Conservation (phyloP, 148 eudicot genomes). For the Nyssa sinensis region DNA sequence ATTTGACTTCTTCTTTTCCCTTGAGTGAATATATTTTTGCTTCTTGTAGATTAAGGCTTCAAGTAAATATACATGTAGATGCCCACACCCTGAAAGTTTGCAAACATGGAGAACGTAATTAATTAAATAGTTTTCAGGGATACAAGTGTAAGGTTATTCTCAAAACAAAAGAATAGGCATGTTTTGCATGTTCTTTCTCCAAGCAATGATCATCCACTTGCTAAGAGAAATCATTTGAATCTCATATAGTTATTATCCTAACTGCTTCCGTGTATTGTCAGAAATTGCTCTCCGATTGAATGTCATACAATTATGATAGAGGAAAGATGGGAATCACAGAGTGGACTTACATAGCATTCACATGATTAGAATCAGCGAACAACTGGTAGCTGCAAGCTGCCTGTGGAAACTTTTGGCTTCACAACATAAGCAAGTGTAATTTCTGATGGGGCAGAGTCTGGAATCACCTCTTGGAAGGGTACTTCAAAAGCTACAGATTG, state of each 20-base stretch:
- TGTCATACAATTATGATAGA: neutral
- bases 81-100: too few species aligned
- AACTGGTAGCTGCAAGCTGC: constrained; percentile 40
- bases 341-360: neutral
- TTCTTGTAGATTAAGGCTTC: neutral
- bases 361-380: constrained; percentile 5
- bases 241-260: neutral
- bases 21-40: neutral
- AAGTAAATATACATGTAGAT: too few species aligned
- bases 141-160: neutral
- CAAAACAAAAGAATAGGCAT: neutral
- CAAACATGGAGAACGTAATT: neutral
- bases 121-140: neutral
- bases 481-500: constrained; percentile 82
- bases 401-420: constrained; percentile 52
- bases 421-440: constrained; percentile 64
- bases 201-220: neutral
- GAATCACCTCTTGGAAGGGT: constrained; percentile 59
- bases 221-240: too few species aligned
- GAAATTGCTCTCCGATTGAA: neutral
- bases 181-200: neutral
- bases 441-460: constrained; percentile 51
- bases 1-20: too few species aligned
- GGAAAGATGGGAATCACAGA: neutral
- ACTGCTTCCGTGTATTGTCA: constrained; percentile 6